Base-by-base conservation (phyloP, 2,329 filamentous ascomycete genomes). In the Plenodomus lindquistii region DNA sequence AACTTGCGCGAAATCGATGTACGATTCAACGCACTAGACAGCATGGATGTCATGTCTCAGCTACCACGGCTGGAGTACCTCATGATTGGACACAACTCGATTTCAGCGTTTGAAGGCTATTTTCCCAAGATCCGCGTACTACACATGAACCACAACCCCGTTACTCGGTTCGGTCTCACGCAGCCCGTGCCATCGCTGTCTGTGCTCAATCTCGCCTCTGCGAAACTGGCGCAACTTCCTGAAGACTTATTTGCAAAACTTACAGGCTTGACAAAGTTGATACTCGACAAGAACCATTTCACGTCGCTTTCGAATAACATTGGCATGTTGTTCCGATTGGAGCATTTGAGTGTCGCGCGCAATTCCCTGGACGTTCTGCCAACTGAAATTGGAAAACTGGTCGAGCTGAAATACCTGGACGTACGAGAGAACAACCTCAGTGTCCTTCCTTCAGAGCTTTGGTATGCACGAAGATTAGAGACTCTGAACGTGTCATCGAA, bases 401-500 rank as follows among this genome's bases (percentile, higher is more conserved):
- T 81, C 0, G 93, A 97, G 70, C 79, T 99, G 53, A 87, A 85
- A 44, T 87, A 91, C 54, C 79, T 99, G 35, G 93, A 99, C 67
- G 82, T 97, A 16, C 84, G 93, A 55, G 91, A 94, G 66, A 99
- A 97, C 76, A 99, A 97, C 66, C 82, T 99, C 48, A 88, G 87
- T 57, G 88, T 87, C 64, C 78, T 99, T 24, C 94, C 94, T 2
- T 85, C 89, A 66, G 94, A 99, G 67, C 81, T 99, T n/a, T 99
- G 94, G 94, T 93, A 90, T 79, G 93, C 93, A 42, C 87, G 87
- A 61, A 91, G 88, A 67, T 75, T 99, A 45, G 92, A 97, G 72
- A 93, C 88, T 0, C 81, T 99, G 50, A 99, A 99, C 62, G 86
- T 96, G 11, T 97, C 93, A 0, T 97, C 94, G 10, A 99, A 99